Evolutionary conservation across 257 asterid species (phyloP).

Genomic region (Euphrasia confusa): DNA sequence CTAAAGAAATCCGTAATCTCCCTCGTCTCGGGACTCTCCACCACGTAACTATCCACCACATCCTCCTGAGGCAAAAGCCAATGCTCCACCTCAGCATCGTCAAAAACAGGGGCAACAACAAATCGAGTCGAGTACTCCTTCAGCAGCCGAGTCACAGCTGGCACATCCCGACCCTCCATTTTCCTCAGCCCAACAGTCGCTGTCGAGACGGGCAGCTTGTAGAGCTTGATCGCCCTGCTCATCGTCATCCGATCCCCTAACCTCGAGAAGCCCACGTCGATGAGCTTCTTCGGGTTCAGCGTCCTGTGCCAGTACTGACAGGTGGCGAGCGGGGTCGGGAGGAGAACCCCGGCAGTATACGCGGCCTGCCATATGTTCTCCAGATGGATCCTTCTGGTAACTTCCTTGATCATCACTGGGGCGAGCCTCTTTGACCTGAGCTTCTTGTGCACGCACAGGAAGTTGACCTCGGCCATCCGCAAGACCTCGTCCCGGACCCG

Average conservation of each 20-base stretch:
- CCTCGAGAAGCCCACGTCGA: slow-evolving; percentile 50
- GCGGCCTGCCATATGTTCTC: slow-evolving; percentile 60
- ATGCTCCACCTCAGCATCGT: slow-evolving; percentile 45
- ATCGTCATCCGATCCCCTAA: slow-evolving; percentile 55
- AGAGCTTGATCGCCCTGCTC: slow-evolving; percentile 47
- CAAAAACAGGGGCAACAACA: slow-evolving; percentile 40
- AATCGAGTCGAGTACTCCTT: slow-evolving; percentile 35
- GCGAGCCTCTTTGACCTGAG: slow-evolving; percentile 54
- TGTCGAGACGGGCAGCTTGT: slow-evolving; percentile 36
- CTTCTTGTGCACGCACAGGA: slow-evolving; percentile 53
- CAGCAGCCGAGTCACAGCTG: slow-evolving; percentile 41
- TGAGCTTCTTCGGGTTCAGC: slow-evolving; percentile 46
- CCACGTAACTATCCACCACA: slow-evolving; percentile 49
- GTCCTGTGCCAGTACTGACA: slow-evolving; percentile 54
- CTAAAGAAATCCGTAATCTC: slow-evolving; percentile 47
- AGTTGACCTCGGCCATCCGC: slow-evolving; percentile 49
- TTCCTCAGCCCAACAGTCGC: slow-evolving; percentile 41
- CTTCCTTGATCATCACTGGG: slow-evolving; percentile 55
- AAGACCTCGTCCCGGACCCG: slow-evolving; percentile 38
- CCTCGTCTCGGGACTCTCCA: slow-evolving; percentile 39
- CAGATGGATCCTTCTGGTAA: slow-evolving; percentile 47
- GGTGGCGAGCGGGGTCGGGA: slow-evolving; percentile 42
- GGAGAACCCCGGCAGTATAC: slow-evolving; percentile 48
- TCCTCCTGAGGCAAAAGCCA: slow-evolving; percentile 51
- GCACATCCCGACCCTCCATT: slow-evolving; percentile 47